Base-by-base conservation (phyloP, 257 asterid genomes). In the Coffea canephora region DNA sequence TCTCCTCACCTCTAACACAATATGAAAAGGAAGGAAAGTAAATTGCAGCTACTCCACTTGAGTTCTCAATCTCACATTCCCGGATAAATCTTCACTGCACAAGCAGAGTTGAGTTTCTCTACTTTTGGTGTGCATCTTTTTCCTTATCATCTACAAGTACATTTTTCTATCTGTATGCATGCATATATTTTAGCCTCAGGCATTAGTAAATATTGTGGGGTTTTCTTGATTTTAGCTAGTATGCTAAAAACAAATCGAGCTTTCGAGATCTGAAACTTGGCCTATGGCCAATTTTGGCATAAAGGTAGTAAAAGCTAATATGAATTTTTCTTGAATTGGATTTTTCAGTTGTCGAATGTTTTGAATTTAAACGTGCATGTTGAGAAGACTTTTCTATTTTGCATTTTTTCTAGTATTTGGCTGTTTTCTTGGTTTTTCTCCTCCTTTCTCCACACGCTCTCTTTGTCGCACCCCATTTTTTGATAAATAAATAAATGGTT, bases 261-360 rank as follows among this genome's bases (percentile, higher is more conserved):
- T 69, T 84, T 82, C 80, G 91, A 91, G 97, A 91, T 92, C 96
- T 92, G 94, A 83, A 83, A 76, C 66, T 78, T 36, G 83, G 83
- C 81, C 62, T 46, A 15, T 75, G 83, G 49, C 72, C 64, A 72
- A 67, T 78, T 83, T 18, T 65, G 69, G 76, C 71, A 36, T 81
- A 70, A 77, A 71, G 77, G 82, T 73, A 45, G 75, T 25, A 1
- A 18, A 70, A 80, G 62, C 71, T 73, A 57, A 48, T 74, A 82
- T 74, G 79, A 78, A 71, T 43, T 83, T 85, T 15, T 71, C 69
- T 79, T 76, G 73, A 78, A 74, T 84, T 80, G 87, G 66, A 25
- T 23, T 85, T 55, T 83, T 59, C 55, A 50, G 31, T 61, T 46
- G 39, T 75, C 79, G 67, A 31, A 67, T 77, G 79, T 80, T n/a